Base-by-base conservation (phyloP, 352 stramenopile species). In the Phytophthora podocarpi region DNA sequence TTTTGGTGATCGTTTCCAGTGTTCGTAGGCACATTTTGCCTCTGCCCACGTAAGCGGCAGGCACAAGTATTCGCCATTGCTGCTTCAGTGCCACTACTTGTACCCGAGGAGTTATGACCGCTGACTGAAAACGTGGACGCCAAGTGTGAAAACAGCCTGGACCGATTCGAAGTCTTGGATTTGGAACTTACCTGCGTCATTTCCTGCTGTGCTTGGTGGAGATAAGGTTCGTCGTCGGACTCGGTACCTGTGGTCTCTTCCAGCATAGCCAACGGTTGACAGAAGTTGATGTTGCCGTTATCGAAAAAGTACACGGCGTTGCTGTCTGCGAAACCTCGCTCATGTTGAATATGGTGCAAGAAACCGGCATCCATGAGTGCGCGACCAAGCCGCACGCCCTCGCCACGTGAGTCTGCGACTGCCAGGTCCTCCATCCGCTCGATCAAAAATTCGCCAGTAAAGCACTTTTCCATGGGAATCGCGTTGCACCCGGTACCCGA, bases 321-420 rank as follows among this genome's bases (percentile, higher is more conserved):
- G 50, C 13, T 74, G 24, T 61, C 40, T 42, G 78, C 67, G 35
- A 85, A 86, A 7, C 61, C 39, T 6, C 56, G 64, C 2, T 69
- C 56, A 34, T 90, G 81, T 9, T 45, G 50, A 30, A 74, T 8
- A 46, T 90, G 80, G 8, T 90, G 80, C 27, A 90, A 58, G 40
- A 85, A 75, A 0, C 80, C 80, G 5, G 78, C 76, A 28, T 88
- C 80, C 78, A 90, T 90, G 1, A 88, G 43, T 15, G 72, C 72
- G 16, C 80, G 83, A 34, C 78, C 80, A 24, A 90, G 49, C 0
- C 78, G 74, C 10, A 86, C 43, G 3, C 62, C 62, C 35, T 90
- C 78, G 1, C 65, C 52, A 7, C 37, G 36, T 1, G 55, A 54
- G 7, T 69, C 55, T 0, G 64, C 58, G 47, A 72, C 58, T 13